A percentile compares a stretch with the other conserved stretches of the same genome.
These are phyloP conservation scores for Pleurotus pulmonarius DNA, from an alignment of 768 basidiomycete species.

Conservation along the genomic window DNA sequence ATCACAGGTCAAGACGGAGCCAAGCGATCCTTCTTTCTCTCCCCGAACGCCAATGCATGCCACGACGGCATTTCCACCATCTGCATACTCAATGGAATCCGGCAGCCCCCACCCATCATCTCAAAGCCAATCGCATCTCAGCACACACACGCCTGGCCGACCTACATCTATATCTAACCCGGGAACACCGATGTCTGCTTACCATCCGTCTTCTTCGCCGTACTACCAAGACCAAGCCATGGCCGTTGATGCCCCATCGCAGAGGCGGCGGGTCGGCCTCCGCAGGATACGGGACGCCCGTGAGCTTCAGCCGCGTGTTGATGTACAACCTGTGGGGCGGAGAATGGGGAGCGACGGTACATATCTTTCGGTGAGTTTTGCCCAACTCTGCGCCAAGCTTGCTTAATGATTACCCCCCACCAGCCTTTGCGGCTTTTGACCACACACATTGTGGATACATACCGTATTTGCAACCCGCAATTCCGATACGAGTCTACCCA, in stretches of 20 bases:
- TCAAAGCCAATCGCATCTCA: constrained; percentile 49
- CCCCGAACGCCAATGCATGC: constrained; percentile 44
- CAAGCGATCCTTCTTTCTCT: constrained; percentile 49
- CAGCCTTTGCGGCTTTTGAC: constrained; percentile 71
- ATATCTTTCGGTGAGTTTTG: constrained; percentile 74
- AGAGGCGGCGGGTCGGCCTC: constrained; percentile 71
- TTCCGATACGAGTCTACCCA: constrained; percentile 94
- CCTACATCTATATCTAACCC: constrained; percentile 65
- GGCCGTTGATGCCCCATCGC: constrained; percentile 61
- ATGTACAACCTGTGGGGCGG: constrained; percentile 57
- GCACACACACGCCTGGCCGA: constrained; percentile 43
- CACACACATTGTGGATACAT: constrained; percentile 84
- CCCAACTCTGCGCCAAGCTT: constrained; percentile 2
- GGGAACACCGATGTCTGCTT: constrained; percentile 67
- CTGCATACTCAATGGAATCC: constrained; percentile 58
- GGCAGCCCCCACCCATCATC: constrained; percentile 57
- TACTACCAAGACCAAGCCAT: constrained; percentile 68
- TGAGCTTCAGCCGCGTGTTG: constrained; percentile 77
- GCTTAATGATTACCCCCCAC: background rate
- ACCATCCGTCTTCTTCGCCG: constrained; percentile 47
- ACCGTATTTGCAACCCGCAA: constrained; percentile 88
- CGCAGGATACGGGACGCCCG: constrained; percentile 70
- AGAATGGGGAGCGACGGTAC: constrained; percentile 73
- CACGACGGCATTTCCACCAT: constrained; percentile 30
- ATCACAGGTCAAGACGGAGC: constrained; percentile 56